Conservation (phyloP, 768 basidiomycete genomes). For the Coprinopsis cinerea region DNA sequence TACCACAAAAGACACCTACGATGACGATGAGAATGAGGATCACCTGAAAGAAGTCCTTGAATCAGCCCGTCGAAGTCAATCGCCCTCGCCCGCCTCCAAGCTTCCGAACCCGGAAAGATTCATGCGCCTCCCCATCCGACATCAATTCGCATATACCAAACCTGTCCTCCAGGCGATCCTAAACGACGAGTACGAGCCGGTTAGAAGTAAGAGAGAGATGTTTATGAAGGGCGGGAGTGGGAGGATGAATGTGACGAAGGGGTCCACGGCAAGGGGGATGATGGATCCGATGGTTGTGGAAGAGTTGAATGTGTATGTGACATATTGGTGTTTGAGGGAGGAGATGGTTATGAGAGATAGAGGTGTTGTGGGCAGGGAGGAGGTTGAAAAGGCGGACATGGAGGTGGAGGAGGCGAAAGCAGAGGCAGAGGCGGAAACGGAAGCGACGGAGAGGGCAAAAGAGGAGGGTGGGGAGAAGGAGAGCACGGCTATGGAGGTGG, state of each 20-base stretch:
- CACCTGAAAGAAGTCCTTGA: constrained; percentile 19
- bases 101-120: constrained; percentile 46
- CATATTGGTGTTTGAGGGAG: constrained; percentile 40
- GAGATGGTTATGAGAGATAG: constrained; percentile 7
- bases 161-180: constrained; percentile 58
- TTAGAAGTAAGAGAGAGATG: constrained; percentile 36
- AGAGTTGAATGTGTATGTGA: constrained; percentile 28
- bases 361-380: constrained; percentile 1
- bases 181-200: constrained; percentile 49
- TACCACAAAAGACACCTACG: no score
- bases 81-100: constrained; percentile 36
- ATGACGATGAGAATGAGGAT: constrained; percentile 34
- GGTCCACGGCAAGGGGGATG: constrained; percentile 31
- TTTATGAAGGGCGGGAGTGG: constrained; percentile 57
- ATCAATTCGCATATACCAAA: constrained; percentile 64
- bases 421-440: no score
- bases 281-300: constrained; percentile 37
- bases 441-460: no score
- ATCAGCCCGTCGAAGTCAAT: constrained; percentile 24
- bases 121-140: constrained; percentile 38
- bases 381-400: constrained; percentile 5
- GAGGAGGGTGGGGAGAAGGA: no score
- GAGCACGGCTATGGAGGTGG: no score
- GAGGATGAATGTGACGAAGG: constrained; percentile 33
- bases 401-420: no score